phyloP scores from a whole-genome alignment of 495 filamentous ascomycete species.

The Penicillium lividum region DNA sequence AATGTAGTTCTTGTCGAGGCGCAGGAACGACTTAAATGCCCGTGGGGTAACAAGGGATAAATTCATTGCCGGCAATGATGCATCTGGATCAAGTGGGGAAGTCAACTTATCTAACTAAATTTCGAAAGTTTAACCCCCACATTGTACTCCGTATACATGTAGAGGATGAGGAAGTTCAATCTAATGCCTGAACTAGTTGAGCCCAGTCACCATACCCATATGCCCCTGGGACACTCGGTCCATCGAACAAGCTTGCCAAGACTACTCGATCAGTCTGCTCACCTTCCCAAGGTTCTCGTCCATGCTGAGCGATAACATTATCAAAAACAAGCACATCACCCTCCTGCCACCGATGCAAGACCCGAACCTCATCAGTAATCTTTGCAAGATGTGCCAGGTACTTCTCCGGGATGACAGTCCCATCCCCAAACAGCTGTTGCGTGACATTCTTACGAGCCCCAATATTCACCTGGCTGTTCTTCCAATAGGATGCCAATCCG shows the following conservation, averaged over 20 bases:
- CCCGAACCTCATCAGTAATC: conserved; percentile 51
- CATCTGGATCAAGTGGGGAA: neutral
- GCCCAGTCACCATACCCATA: conserved; percentile 49
- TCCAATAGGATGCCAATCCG: conserved; percentile 47
- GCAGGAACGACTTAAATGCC: neutral
- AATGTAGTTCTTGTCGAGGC: neutral
- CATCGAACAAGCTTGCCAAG: conserved; percentile 47
- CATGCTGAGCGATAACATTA: conserved; percentile 51
- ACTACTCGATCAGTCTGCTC: conserved; percentile 46
- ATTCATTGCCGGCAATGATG: neutral
- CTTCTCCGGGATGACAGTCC: conserved; percentile 50
- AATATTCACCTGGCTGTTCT: conserved; percentile 31
- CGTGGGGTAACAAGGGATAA: neutral
- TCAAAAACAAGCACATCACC: conserved; percentile 49
- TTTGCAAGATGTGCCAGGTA: conserved; percentile 46
- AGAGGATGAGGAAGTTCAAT: conserved; percentile 4
- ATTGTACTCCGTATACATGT: no score
- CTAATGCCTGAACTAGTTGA: conserved; percentile 42
- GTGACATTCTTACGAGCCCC: conserved; percentile 26
- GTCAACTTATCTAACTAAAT: neutral
- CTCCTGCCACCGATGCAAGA: conserved; percentile 42
- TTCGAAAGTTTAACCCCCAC: no score
- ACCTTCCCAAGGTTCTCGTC: conserved; percentile 48
- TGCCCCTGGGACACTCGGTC: conserved; percentile 41
- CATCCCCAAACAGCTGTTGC: conserved; percentile 47